Percentiles rank a stretch among this genome's conserved stretches.
phyloP scores from a whole-genome alignment of 2,329 filamentous ascomycete genomes.

The Tolypocladium ophioglossoides region DNA sequence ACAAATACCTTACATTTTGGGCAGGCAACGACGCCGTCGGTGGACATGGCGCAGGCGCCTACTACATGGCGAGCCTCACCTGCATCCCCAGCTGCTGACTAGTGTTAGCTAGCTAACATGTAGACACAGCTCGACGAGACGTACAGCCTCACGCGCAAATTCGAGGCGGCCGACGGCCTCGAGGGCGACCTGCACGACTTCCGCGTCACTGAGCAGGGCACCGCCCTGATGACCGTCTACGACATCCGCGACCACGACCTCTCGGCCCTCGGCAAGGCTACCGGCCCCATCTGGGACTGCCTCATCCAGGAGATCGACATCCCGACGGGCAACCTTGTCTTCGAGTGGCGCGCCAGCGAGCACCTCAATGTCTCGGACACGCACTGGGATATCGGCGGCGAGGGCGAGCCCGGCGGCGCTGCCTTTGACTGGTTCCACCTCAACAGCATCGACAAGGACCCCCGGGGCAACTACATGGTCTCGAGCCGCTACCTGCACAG shows the following conservation, averaged over 20 bases:
- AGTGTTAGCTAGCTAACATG: neutral
- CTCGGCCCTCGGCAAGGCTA: slow-evolving; percentile 6
- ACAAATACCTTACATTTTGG: slow-evolving; percentile 10
- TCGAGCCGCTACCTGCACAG: slow-evolving; percentile 12
- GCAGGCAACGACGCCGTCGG: slow-evolving; percentile 28
- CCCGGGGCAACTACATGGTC: slow-evolving; percentile 17
- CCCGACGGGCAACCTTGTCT: slow-evolving; percentile 23
- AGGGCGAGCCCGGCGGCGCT: slow-evolving; percentile 11
- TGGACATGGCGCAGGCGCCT: slow-evolving; percentile 31
- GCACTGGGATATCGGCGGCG: slow-evolving; percentile 8
- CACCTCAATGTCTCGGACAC: slow-evolving; percentile 12
- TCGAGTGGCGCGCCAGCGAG: slow-evolving; percentile 22
- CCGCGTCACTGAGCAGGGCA: slow-evolving; percentile 22
- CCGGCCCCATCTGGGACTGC: slow-evolving; percentile 11
- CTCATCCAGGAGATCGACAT: slow-evolving; percentile 26
- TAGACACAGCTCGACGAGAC: slow-evolving; percentile 3
- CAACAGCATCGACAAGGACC: slow-evolving; percentile 27
- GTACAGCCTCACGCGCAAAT: slow-evolving; percentile 1
- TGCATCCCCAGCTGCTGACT: too few species aligned
- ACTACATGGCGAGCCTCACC: slow-evolving; percentile 27
- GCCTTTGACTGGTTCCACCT: slow-evolving; percentile 17
- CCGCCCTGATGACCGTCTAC: slow-evolving; percentile 26
- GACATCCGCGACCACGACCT: slow-evolving; percentile 25
- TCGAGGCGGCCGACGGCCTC: slow-evolving; percentile 3
- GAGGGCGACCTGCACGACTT: slow-evolving; percentile 28